These are phyloP conservation scores for Scopulariopsis brevicaulis DNA, from an alignment of 2,329 filamentous ascomycete species.

Conservation along the genomic window DNA sequence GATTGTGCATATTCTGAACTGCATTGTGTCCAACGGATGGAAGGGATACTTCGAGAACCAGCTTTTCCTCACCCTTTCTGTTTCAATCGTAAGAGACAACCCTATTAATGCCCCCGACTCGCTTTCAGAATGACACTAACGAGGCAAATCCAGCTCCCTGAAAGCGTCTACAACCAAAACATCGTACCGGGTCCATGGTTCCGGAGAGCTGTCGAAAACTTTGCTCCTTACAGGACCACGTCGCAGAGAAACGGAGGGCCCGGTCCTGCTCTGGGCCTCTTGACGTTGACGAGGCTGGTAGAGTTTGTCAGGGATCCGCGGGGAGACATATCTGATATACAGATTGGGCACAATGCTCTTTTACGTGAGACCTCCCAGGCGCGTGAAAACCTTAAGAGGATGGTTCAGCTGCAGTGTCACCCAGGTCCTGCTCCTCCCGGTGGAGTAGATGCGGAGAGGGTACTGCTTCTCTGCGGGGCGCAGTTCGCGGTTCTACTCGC, in stretches of 20 bases:
- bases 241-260: not conserved
- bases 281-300: constrained; percentile 9
- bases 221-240: not conserved
- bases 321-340: constrained; percentile 9
- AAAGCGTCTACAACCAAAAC: constrained; percentile 17
- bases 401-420: constrained; percentile 2
- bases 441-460: not conserved
- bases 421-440: not conserved
- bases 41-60: constrained; percentile 15
- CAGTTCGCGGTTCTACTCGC: constrained; percentile 11
- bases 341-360: constrained; percentile 9
- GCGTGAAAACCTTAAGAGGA: not conserved
- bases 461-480: constrained; percentile 5
- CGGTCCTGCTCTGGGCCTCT: constrained; percentile 1
- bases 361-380: not conserved
- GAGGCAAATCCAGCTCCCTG: constrained; percentile 13
- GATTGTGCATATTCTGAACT: constrained; percentile 18
- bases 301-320: constrained; percentile 10
- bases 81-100: constrained; percentile 17
- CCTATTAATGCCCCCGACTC: not conserved
- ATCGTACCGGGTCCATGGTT: constrained; percentile 14
- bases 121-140: not conserved
- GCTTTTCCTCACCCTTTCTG: constrained; percentile 17
- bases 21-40: constrained; percentile 12
- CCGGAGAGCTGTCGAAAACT: constrained; percentile 6